Evolutionary conservation across 2,329 filamentous ascomycete species (phyloP).

Genomic region (Paecilomyces sp.): DNA sequence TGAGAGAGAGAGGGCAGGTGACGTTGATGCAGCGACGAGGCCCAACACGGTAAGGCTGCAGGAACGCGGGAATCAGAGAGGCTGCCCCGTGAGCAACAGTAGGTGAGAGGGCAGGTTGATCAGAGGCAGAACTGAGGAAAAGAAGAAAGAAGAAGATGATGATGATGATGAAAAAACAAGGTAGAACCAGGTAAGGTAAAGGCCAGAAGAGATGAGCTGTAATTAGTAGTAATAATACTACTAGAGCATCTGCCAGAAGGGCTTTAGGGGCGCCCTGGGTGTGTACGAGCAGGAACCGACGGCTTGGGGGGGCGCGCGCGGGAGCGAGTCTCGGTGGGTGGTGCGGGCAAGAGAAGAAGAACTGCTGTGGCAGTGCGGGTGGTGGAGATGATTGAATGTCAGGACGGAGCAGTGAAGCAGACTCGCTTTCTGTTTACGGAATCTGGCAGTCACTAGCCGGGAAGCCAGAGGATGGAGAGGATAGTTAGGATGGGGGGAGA

Average conservation of each 20-base stretch:
- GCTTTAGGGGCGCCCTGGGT: slow-evolving; percentile 2
- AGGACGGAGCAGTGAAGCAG: slow-evolving; percentile 8
- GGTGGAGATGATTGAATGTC: slow-evolving; percentile 14
- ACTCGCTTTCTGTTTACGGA: slow-evolving; percentile 17
- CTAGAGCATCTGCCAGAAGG: slow-evolving; percentile 1
- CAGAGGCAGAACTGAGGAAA: slow-evolving; percentile 6
- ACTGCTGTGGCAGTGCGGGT: slow-evolving; percentile 16
- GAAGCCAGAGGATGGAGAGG: not conserved
- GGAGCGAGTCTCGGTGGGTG: not conserved
- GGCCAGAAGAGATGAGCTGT: not conserved
- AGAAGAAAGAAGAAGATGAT: not conserved
- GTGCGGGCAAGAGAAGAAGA: slow-evolving; percentile 1
- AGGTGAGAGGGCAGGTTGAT: slow-evolving; percentile 9
- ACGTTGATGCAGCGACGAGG: slow-evolving; percentile 26
- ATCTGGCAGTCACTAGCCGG: slow-evolving; percentile 10
- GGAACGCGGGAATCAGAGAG: slow-evolving; percentile 19
- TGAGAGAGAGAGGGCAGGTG: slow-evolving; percentile 15
- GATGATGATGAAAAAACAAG: not conserved
- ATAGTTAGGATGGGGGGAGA: not conserved
- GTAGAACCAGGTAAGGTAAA: not conserved
- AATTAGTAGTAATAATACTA: not conserved
- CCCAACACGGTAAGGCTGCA: slow-evolving; percentile 23
- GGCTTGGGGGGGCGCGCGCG: slow-evolving; percentile 4
- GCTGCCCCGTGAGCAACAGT: slow-evolving; percentile 4
- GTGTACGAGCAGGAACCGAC: slow-evolving; percentile 4